phyloP scores from a whole-genome alignment of 83 land plant genomes.

The Isoetes engelmannii region DNA sequence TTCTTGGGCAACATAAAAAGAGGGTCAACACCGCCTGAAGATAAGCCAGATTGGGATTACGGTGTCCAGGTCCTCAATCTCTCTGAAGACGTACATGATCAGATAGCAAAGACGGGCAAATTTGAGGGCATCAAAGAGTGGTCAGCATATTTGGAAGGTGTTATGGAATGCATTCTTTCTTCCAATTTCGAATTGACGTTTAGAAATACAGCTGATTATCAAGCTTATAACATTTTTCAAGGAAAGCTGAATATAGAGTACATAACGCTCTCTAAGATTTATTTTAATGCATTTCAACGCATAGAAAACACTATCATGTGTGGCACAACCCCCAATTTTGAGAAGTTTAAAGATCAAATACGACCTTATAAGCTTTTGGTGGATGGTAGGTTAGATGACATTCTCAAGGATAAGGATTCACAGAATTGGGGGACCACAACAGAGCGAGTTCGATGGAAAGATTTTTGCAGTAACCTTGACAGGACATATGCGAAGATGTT shows the following conservation, averaged over 20 bases:
- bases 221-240: conserved; percentile 7
- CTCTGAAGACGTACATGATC: conserved; percentile 15
- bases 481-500: too few relatives aligned
- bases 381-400: neutral
- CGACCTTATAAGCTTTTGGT: too few relatives aligned
- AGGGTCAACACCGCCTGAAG: conserved; percentile 6
- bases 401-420: neutral
- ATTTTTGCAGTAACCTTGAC: neutral
- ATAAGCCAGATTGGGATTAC: conserved; percentile 17
- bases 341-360: neutral
- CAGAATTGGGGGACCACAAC: neutral
- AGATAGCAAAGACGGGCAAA: neutral
- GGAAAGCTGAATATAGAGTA: neutral
- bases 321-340: neutral
- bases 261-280: neutral
- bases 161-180: conserved; percentile 12
- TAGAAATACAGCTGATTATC: conserved; percentile 4
- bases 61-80: conserved; percentile 11
- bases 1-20: conserved; percentile 14
- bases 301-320: neutral
- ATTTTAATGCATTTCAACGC: neutral
- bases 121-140: neutral
- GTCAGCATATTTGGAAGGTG: conserved; percentile 5
- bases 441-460: neutral
- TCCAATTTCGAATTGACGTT: conserved; percentile 15